These are phyloP conservation scores for Aechmea fasciata DNA, from an alignment of 176 grass and related monocot genomes.

Conservation along the genomic window DNA sequence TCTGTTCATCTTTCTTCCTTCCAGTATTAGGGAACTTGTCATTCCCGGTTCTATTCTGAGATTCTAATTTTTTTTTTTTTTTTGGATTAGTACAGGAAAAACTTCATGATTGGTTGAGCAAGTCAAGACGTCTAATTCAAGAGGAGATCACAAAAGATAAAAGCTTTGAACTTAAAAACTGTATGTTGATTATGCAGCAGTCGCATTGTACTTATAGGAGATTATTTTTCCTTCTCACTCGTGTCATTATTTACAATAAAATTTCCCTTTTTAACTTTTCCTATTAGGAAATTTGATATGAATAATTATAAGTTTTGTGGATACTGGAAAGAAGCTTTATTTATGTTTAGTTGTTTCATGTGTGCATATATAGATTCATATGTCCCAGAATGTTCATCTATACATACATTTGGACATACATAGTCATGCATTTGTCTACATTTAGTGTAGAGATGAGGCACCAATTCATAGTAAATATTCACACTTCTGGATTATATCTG, in stretches of 20 bases:
- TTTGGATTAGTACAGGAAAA: slow-evolving; percentile 39
- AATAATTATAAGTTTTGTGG: neutral
- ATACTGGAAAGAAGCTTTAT: too few species aligned
- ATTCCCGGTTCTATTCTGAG: neutral
- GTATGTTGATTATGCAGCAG: slow-evolving; percentile 36
- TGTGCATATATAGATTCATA: too few species aligned
- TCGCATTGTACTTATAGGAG: neutral
- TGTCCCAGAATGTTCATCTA: too few species aligned
- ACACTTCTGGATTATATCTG: too few species aligned
- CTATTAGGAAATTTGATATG: neutral
- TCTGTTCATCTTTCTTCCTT: too few species aligned
- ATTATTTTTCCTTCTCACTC: neutral
- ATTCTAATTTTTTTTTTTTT: neutral
- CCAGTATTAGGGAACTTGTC: neutral
- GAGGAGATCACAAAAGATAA: slow-evolving; percentile 73
- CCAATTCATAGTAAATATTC: too few species aligned
- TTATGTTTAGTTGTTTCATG: too few species aligned
- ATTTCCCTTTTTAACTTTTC: neutral
- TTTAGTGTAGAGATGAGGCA: too few species aligned
- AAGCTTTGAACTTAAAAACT: slow-evolving; percentile 37
- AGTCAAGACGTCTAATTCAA: slow-evolving; percentile 53
- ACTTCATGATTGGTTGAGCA: slow-evolving; percentile 70
- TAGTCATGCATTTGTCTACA: too few species aligned
- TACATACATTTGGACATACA: too few species aligned
- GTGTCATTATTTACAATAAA: neutral